Evolutionary conservation across 2,329 filamentous ascomycete species (phyloP).

Genomic region (Aureobasidium zeae): DNA sequence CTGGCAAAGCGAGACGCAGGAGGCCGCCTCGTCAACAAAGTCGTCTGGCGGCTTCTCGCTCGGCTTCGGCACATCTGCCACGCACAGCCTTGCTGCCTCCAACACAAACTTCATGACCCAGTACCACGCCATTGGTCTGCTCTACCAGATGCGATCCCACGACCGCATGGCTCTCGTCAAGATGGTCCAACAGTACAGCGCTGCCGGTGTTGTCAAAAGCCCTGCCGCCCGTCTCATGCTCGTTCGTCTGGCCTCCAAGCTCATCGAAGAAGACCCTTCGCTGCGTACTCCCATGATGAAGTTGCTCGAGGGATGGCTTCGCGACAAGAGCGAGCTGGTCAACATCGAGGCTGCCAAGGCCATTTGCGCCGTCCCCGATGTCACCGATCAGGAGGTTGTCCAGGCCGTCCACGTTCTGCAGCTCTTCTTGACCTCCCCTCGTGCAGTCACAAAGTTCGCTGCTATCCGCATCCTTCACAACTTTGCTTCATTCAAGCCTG

Average conservation of each 20-base stretch:
- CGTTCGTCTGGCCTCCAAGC: conserved; percentile 81
- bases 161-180: conserved; percentile 98
- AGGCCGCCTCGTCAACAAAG: conserved; percentile 84
- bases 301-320: conserved; percentile 88
- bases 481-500: conserved; percentile 93
- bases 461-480: conserved; percentile 93
- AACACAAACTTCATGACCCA: conserved; percentile 97
- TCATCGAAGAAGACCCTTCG: conserved; percentile 85
- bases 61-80: conserved; percentile 75
- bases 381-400: conserved; percentile 81
- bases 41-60: conserved; percentile 83
- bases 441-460: conserved; percentile 94
- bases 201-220: conserved; percentile 85
- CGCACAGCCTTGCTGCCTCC: conserved; percentile 58
- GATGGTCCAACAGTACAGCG: conserved; percentile 99
- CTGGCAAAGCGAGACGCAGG: conserved; percentile 98
- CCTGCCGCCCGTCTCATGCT: conserved; percentile 87
- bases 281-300: conserved; percentile 94
- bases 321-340: conserved; percentile 99
- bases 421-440: conserved; percentile 89
- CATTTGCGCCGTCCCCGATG: conserved; percentile 88
- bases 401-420: conserved; percentile 93
- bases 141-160: conserved; percentile 96
- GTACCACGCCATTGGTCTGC: conserved; percentile 92
- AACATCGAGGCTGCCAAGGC: conserved; percentile 99